Evolutionary conservation across 2,329 filamentous ascomycete species (phyloP), one percentile per base, ranked within the genome.

Genomic region (Thyridium curvatum): DNA sequence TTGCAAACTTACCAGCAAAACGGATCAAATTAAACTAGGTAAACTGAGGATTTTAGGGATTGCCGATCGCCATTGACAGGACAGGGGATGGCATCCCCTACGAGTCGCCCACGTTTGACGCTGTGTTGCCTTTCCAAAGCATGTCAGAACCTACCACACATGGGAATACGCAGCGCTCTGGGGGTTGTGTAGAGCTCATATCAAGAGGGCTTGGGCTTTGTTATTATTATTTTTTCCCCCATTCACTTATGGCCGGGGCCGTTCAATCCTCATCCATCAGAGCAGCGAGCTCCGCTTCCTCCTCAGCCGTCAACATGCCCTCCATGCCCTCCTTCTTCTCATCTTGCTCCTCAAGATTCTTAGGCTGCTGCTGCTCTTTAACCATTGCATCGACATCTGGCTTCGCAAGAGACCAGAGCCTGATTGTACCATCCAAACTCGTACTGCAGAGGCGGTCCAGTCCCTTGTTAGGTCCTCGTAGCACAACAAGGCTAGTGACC

Each of bases 281-380:
- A 47, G 90, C 93, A 12, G 88, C 90, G 47, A 98, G 69, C 60
- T 97, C 93, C 4, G 85, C 46, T 63, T 97, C 91, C 59, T 98
- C 93, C 51, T 97, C 91, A 16, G 78, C 84, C 3, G 89, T 94
- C 62, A 95, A 65, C 52, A 79, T 42, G 26, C 69, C 66, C 39
- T 74, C 72, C 38, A 64, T 65, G 45, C 58, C 58, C 41, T 66
- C 65, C 33, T 66, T 60, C 40, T 67, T 59, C 18, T 65, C 65
- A 48, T 73, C 69, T 45, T 77, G 69, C 33, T 71, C 59, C 34
- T 69, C 64, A 30, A 65, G 66, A 21, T 64, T 63, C 3, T 74
- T 75, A 43, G 64, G 71, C 47, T 77, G 73, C 40, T 59, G 55
- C 37, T 66, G 68, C 48, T 71, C 67, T 48, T 67, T 54, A 12